Evolutionary conservation across 2,329 filamentous ascomycete species (phyloP), one percentile per base, ranked within the genome.

Genomic region (Epichloe coenophiala): DNA sequence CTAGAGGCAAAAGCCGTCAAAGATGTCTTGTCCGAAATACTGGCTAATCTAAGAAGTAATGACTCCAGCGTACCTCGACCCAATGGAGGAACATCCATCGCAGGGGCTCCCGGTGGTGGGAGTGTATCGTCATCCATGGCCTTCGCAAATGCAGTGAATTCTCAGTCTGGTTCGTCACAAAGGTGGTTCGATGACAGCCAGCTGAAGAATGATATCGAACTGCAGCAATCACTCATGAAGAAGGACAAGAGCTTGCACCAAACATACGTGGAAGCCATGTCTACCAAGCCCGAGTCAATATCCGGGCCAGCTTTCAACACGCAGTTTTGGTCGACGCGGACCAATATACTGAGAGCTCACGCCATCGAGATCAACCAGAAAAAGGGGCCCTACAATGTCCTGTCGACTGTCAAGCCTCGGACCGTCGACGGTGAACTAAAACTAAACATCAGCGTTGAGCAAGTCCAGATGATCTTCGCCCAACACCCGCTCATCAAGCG

Each of bases 291-390:
- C 0, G 85, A 91, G 7, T 83, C 85, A 2, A 84, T 97, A 54
- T 84, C 84, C 0, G 81, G 85, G 31, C 78, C 79, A 2, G 84
- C 89, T 43, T 95, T 97, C 65, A 89, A 91, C 58, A 75, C 81
- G 1, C 91, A 96, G 64, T 98, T 98, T 69, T 98, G 93, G 93
- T 88, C 88, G 1, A 88, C 88, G 2, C 78, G 94, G 44, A 78
- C 90, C 45, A 88, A 88, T 63, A 72, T 96, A 35, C 75, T 98
- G 33, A 85, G 93, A 12, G 86, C 91, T 0, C 87, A 96, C 68
- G 90, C 89, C 2, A 93, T 95, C 44, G 89, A 97, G 67, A 82
- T 79, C 50, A 82, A 80, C 53, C 94, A 98, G 70, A 85, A 83
- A 58, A 84, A 86, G 57, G 93, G 91, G 5, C 82, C 88, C 3